Base-by-base conservation (phyloP, 148 eudicot species). In the Spergularia bocconei region DNA sequence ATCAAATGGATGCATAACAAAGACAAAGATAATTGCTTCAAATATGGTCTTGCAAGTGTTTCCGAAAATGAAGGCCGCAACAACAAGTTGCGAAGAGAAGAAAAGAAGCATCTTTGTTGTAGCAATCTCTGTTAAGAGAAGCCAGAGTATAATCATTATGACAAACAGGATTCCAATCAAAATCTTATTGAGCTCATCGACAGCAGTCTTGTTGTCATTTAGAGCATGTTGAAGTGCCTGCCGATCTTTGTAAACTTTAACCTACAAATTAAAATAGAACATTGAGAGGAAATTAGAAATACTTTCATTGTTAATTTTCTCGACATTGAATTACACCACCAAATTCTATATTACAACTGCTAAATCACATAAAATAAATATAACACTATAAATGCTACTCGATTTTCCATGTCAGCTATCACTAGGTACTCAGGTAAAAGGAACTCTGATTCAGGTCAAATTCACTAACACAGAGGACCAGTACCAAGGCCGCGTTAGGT, bases 171-270 rank as follows among this genome's bases (percentile, higher is more conserved):
- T 78, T 59, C 66, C 88, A 2, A 85, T 79, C 44, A 89, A 74
- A 56, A 93, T 79, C 77, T 82, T 86, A 88, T 88, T 84, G 79
- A 93, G 71, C 69, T 89, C 87, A 67, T 84, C 85, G 36, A 93
- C 90, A 7, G 92, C 98, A 63, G 97, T 89, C 72, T 91, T 91
- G 68, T 91, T 91, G 85, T 93, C 98, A 70, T 82, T 88, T 72
- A 93, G 76, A 84, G 94, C 92, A 79, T 91, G 93, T 62, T 85
- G 88, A 57, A 93, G 86, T 36, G 88, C 90, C 75, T 84, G 86
- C 7, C 96, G 88, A 53, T 82, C 87, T 53, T 93, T 86, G 80
- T 76, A 86, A 52, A 93, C 89, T 50, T 84, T 89, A 67, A 91
- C 86, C 97, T 93, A 83, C 73, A 77, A 69, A 63, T 29, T 13